Percentiles rank a stretch among this genome's conserved stretches.
phyloP scores from a whole-genome alignment of 257 asterid species.

The Fraxinus quadrangulata region DNA sequence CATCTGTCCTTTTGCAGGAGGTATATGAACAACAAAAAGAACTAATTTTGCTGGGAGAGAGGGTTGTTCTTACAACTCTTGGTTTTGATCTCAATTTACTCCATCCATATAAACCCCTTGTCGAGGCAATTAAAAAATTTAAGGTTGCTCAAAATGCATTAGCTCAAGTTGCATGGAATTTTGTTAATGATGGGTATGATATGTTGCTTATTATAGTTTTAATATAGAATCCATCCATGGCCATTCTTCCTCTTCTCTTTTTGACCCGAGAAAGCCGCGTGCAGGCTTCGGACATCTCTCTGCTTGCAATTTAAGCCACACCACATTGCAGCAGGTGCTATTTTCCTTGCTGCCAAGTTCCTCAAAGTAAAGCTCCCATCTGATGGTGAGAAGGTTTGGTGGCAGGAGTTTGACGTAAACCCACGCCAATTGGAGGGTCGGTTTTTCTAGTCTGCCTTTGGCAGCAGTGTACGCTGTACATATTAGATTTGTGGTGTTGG shows the following conservation, averaged over 20 bases:
- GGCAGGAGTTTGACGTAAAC: constrained; percentile 99
- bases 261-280: constrained; percentile 68
- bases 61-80: constrained; percentile 88
- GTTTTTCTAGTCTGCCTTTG: constrained; percentile 51
- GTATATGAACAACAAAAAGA: constrained; percentile 92
- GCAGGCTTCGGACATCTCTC: constrained; percentile 98
- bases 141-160: constrained; percentile 90
- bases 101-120: constrained; percentile 96
- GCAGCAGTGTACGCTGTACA: constrained; percentile 24
- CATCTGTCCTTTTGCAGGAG: constrained; percentile 57
- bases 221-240: constrained; percentile 45
- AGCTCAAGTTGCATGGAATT: constrained; percentile 98
- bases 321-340: constrained; percentile 99
- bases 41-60: constrained; percentile 75
- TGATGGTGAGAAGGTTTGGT: constrained; percentile 97
- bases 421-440: constrained; percentile 99
- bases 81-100: constrained; percentile 81
- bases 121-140: constrained; percentile 86
- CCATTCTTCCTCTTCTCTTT: constrained; percentile 48
- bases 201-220: constrained; percentile 34
- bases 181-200: constrained; percentile 96
- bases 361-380: constrained; percentile 98
- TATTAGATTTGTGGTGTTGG: constrained; percentile 31
- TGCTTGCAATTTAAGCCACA: constrained; percentile 99
- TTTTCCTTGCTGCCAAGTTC: constrained; percentile 98